These are phyloP conservation scores for Ceratocystis albifundus DNA, from an alignment of 2,329 filamentous ascomycete genomes.

Conservation along the genomic window DNA sequence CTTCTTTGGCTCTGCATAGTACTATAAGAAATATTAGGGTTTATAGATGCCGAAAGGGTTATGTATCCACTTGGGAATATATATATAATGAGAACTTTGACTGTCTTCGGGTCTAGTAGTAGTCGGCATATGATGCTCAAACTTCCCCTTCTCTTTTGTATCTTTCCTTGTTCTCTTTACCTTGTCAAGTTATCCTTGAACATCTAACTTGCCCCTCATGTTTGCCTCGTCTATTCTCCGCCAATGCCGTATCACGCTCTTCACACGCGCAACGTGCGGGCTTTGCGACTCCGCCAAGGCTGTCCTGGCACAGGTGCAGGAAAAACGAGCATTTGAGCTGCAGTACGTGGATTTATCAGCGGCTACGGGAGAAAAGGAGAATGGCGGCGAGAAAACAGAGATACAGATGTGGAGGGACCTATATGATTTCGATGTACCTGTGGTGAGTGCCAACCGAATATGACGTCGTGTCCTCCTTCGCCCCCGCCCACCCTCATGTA, in stretches of 20 bases:
- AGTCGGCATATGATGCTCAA: background rate
- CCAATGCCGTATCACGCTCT: conserved; percentile 58
- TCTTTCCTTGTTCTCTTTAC: background rate
- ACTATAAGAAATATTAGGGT: background rate
- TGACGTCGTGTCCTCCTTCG: background rate
- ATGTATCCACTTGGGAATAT: background rate
- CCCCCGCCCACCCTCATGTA: no score
- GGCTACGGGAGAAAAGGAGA: conserved; percentile 22
- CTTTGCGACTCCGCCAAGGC: conserved; percentile 58
- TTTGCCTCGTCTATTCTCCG: conserved; percentile 40
- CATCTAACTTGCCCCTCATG: conserved; percentile 32
- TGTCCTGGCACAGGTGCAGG: conserved; percentile 42
- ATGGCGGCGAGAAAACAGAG: conserved; percentile 30
- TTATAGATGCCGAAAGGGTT: background rate
- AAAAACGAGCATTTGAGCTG: conserved; percentile 52
- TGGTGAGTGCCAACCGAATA: conserved; percentile 40
- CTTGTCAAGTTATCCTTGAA: background rate
- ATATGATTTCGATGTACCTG: conserved; percentile 73
- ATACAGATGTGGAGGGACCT: conserved; percentile 56
- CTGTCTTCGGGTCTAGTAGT: background rate
- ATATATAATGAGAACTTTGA: background rate
- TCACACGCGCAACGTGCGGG: conserved; percentile 60
- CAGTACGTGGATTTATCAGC: conserved; percentile 59
- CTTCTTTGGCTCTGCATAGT: background rate
- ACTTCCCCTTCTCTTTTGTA: background rate